A percentile compares a stretch with the other conserved stretches of the same genome.
Evolutionary conservation across 371 early-diverging fungal species (phyloP).

Genomic region (Mortierella sp.): DNA sequence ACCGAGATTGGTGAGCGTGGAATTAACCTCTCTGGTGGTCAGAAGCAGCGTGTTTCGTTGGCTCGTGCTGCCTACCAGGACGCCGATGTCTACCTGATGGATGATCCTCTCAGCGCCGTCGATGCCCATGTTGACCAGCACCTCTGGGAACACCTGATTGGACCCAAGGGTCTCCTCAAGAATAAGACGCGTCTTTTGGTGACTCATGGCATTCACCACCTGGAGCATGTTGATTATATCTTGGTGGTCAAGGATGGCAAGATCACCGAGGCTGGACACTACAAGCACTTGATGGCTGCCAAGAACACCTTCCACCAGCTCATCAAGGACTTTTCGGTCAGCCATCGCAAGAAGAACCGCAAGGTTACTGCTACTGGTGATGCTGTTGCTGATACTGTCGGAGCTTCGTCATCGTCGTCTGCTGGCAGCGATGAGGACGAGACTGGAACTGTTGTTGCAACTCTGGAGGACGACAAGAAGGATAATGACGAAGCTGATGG

Average conservation of each 20-base stretch:
- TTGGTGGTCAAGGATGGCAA: conserved; percentile 79
- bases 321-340: conserved; percentile 53
- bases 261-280: conserved; percentile 79
- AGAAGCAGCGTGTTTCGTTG: conserved; percentile 64
- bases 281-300: conserved; percentile 72
- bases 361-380: background rate
- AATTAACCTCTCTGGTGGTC: conserved; percentile 67
- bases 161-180: conserved; percentile 81
- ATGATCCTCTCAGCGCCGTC: conserved; percentile 89
- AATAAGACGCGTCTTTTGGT: conserved; percentile 87
- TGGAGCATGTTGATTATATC: conserved; percentile 75
- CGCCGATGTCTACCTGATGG: conserved; percentile 86
- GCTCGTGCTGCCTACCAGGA: conserved; percentile 82
- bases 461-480: background rate
- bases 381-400: background rate
- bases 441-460: conserved; percentile 34
- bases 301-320: conserved; percentile 66
- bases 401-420: background rate
- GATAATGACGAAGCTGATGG: background rate
- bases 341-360: conserved; percentile 11
- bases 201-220: conserved; percentile 87
- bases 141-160: conserved; percentile 83
- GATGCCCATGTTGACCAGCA: conserved; percentile 93
- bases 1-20: conserved; percentile 70
- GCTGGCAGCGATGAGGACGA: background rate